Base-by-base conservation (phyloP, 176 grass and related monocot species). In the Oryza meyeriana region DNA sequence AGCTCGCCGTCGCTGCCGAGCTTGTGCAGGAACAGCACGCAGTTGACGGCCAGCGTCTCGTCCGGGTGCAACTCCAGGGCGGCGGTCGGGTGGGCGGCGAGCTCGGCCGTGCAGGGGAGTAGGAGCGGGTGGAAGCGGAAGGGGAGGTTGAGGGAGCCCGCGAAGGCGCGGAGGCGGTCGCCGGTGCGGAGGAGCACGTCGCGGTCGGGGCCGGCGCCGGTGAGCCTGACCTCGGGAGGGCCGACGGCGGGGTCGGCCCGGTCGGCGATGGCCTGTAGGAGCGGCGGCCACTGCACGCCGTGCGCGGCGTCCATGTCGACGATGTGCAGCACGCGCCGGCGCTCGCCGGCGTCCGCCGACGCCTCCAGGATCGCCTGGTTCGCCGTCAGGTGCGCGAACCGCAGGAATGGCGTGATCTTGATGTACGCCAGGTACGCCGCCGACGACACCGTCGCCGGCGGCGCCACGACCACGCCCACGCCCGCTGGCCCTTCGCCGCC, bases 341-440 rank as follows among this genome's bases (percentile, higher is more conserved):
- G 14, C 28, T 59, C 33, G 27, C 70, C 61, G 57, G 2, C 18
- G 25, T 1, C 79, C 1, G 68, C 80, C 2, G 83, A 77, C 1
- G 90, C 86, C 59, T 98, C 95, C 12, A 98, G 89, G 74, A 98
- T 98, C 59, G 95, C 95, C 86, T 98, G 95, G 81, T 98, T 98
- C 18, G 95, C 92, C 18, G 95, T 98, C 40, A 98, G 88, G 87
- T 98, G 95, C 18, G 88, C 90, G 79, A 98, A 98, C 34, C 95
- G 95, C 17, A 94, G 81, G 80, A 97, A 98, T 0, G 95, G 95
- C 26, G 88, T 88, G 85, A 97, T 91, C 89, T 94, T 81, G 90
- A 94, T 97, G 86, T 93, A 94, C 70, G 95, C 80, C 76, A 97
- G 84, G 88, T 97, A 94, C 66, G 92, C 84, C 16, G 57, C 6